Evolutionary conservation across 768 basidiomycete genomes (phyloP).

Genomic region (Inosperma sp.): DNA sequence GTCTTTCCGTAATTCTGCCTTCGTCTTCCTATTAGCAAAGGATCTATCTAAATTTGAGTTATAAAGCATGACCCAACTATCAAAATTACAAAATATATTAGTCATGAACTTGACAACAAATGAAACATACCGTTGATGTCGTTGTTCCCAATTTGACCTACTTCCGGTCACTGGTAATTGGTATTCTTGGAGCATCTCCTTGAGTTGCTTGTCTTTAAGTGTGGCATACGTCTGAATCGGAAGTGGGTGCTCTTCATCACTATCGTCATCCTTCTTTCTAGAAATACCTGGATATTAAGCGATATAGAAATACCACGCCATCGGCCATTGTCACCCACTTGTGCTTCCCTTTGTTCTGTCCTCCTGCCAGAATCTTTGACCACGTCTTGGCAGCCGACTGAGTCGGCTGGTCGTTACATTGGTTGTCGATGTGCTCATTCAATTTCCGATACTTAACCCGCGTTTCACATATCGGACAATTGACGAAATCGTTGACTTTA

Average conservation of each 20-base stretch:
- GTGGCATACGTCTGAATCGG: constrained; percentile 64
- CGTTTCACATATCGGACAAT: constrained; percentile 60
- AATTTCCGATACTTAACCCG: constrained; percentile 44
- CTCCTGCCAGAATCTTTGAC: constrained; percentile 41
- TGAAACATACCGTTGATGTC: constrained; percentile 54
- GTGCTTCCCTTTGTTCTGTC: constrained; percentile 36
- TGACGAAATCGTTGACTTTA: constrained; percentile 34
- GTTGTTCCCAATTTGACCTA: constrained; percentile 44
- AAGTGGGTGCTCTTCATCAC: constrained; percentile 41
- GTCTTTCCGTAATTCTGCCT: constrained; percentile 45
- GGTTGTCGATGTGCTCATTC: constrained; percentile 63
- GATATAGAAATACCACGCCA: constrained; percentile 10
- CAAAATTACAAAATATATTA: neutral
- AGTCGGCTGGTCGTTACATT: constrained; percentile 39
- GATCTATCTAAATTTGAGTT: constrained; percentile 69
- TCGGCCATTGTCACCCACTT: constrained; percentile 24
- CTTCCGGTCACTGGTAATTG: constrained; percentile 51
- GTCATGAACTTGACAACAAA: constrained; percentile 1
- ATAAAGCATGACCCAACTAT: constrained; percentile 64
- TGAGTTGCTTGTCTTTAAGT: constrained; percentile 56
- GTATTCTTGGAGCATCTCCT: constrained; percentile 50
- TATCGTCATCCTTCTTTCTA: constrained; percentile 19
- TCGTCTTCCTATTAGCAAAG: constrained; percentile 38
- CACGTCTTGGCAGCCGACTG: constrained; percentile 31
- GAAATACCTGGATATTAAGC: constrained; percentile 4